Conservation (phyloP, 352 stramenopile species). For the Halophytophthora batemanensis region DNA sequence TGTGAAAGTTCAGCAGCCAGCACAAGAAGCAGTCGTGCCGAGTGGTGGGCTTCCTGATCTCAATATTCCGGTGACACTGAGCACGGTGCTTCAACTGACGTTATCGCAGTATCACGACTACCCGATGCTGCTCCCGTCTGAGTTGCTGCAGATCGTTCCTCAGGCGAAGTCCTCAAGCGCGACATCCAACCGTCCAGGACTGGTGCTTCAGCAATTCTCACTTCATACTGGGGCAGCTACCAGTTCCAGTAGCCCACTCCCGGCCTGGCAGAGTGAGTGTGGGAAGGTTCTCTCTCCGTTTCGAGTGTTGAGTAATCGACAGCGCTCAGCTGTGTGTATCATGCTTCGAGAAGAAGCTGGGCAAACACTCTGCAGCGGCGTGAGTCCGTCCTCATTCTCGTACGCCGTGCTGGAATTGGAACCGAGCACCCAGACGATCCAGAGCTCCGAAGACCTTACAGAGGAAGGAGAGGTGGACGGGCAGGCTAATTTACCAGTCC, state of each 20-base stretch:
- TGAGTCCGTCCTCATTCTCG: slow-evolving; percentile 14
- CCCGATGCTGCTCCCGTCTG: slow-evolving; percentile 32
- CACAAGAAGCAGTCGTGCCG: background rate
- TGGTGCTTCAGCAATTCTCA: slow-evolving; percentile 54
- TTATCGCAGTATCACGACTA: slow-evolving; percentile 73
- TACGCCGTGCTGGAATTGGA: slow-evolving; percentile 50
- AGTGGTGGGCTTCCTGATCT: slow-evolving; percentile 2
- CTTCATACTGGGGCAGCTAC: slow-evolving; percentile 33
- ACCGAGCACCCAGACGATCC: slow-evolving; percentile 12
- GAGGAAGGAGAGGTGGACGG: slow-evolving; percentile 13
- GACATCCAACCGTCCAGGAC: slow-evolving; percentile 8
- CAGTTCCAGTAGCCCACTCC: slow-evolving; percentile 41
- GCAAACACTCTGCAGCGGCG: slow-evolving; percentile 10
- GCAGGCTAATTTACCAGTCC: slow-evolving; percentile 15
- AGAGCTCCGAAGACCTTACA: slow-evolving; percentile 17
- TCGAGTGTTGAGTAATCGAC: slow-evolving; percentile 33
- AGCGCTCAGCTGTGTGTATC: slow-evolving; percentile 46
- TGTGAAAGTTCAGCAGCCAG: slow-evolving; percentile 20
- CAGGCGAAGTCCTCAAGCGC: slow-evolving; percentile 14
- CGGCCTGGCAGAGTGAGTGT: slow-evolving; percentile 60
- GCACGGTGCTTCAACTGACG: slow-evolving; percentile 39
- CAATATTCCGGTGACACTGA: slow-evolving; percentile 12
- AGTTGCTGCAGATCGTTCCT: slow-evolving; percentile 41
- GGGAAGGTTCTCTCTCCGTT: slow-evolving; percentile 47
- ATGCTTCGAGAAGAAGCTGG: slow-evolving; percentile 40